Base-by-base conservation (phyloP, 169 alveolate species). In the Plasmodium coatneyi region DNA sequence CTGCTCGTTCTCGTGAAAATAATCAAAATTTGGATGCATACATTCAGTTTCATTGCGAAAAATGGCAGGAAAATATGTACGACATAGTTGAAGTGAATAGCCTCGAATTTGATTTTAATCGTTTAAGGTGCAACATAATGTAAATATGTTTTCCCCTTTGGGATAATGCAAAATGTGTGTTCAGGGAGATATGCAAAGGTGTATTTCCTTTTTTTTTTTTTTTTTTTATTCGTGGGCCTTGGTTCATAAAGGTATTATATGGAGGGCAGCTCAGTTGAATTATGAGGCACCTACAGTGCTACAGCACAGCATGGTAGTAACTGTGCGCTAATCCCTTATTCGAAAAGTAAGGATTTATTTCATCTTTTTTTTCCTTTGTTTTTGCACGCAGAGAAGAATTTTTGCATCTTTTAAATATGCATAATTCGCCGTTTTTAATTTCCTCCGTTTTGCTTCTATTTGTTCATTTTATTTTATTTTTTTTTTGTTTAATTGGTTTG, bases 41-140 rank as follows among this genome's bases (percentile, higher is more conserved):
- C 76, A 66, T 91, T 34, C 95, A 91, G 19, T 91, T 91, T 52
- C 95, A 91, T 56, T 91, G 95, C 76, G 95, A 91, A 0, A 91
- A 81, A 52, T 91, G 95, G 95, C 95, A 91, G 46, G 95, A 91
- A 81, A 91, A 80, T 91, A 71, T 91, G 84, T 91, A 91, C 76
- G 95, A 91, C 25, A 71, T 71, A 60, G 95, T 91, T 46, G 95
- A 91, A 49, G 95, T 91, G 5, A 91, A 91, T 32, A 91, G 95
- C 74, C 80, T 89, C 19, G 94, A 89, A 25, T 78, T 91, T n/a
- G 92, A 91, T 46, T 91, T 91, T 81, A 66, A 81, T 91, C 36
- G 95, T 5, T 41, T 81, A 81, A 46, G 78, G 25, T 91, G 95
- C 41, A 91, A 71, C 66, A 91, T 91, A 3, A 89, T 89, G 94